phyloP scores from a whole-genome alignment of 306 rosid genomes.

The Prinsepia uniflora region DNA sequence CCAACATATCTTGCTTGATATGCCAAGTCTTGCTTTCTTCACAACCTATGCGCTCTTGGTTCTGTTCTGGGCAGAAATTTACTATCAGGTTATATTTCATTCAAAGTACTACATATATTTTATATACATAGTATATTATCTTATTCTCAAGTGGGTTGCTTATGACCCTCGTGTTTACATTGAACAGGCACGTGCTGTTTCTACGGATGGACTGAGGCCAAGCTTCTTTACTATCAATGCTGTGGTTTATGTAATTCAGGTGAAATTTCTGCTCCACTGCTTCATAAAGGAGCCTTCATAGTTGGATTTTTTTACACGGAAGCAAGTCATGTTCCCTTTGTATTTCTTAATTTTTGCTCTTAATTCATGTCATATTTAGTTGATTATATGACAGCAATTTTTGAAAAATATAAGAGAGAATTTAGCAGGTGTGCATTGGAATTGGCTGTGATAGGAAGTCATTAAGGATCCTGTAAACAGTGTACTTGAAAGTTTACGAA shows the following conservation, averaged over 20 bases:
- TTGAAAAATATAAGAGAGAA: neutral
- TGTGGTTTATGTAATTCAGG: slow-evolving; percentile 88
- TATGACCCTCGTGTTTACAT: slow-evolving; percentile 8
- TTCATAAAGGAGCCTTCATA: slow-evolving; percentile 12
- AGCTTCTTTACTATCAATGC: slow-evolving; percentile 78
- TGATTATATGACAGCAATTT: neutral
- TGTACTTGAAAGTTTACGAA: neutral
- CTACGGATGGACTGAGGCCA: slow-evolving; percentile 93
- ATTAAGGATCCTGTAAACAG: neutral
- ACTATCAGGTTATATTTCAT: slow-evolving; percentile 70
- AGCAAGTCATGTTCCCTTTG: slow-evolving; percentile 21
- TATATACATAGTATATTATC: neutral
- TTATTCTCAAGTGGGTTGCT: neutral
- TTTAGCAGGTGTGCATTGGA: neutral
- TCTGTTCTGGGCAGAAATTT: slow-evolving; percentile 97
- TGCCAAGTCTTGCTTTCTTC: slow-evolving; percentile 95
- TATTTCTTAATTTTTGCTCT: neutral
- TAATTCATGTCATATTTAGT: neutral
- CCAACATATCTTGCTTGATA: slow-evolving; percentile 79
- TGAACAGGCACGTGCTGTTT: slow-evolving; percentile 88
- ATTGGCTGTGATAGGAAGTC: neutral
- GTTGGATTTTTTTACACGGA: slow-evolving; percentile 23
- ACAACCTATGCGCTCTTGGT: slow-evolving; percentile 92
- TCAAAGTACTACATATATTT: neutral
- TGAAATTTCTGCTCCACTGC: slow-evolving; percentile 38